These are phyloP conservation scores for Diplogelasinospora grovesii DNA, from an alignment of 495 filamentous ascomycete genomes.

Conservation along the genomic window DNA sequence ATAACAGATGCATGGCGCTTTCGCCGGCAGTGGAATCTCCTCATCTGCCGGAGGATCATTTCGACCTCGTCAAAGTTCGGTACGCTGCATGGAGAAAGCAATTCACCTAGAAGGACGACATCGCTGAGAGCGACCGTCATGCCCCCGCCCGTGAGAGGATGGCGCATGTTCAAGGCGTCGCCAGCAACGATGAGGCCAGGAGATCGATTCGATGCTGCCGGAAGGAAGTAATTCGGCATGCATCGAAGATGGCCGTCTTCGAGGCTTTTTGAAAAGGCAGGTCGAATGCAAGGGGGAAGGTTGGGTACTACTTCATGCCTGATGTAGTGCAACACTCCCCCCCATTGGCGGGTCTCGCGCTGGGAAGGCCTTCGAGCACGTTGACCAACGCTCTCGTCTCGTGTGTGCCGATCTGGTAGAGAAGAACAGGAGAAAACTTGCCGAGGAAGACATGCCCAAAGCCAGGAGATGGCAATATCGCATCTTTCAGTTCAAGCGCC, in stretches of 20 bases:
- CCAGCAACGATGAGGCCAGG: slow-evolving; percentile 9
- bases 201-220: slow-evolving; percentile 2
- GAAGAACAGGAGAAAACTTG: slow-evolving; percentile 3
- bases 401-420: slow-evolving; percentile 9
- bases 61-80: not conserved
- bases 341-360: not conserved
- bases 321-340: slow-evolving; percentile 10
- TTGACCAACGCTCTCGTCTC: slow-evolving; percentile 11
- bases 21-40: slow-evolving; percentile 9
- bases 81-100: not conserved
- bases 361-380: slow-evolving; percentile 2
- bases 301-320: not conserved
- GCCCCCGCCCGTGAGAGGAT: slow-evolving; percentile 12
- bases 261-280: not conserved
- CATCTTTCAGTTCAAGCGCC: too few species aligned
- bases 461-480: slow-evolving; percentile 4
- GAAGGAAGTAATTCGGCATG: slow-evolving; percentile 10
- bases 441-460: too few species aligned
- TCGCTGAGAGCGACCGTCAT: slow-evolving; percentile 16
- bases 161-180: slow-evolving; percentile 13
- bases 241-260: slow-evolving; percentile 6
- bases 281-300: not conserved
- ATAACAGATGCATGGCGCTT: slow-evolving; percentile 7
- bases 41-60: not conserved
- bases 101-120: slow-evolving; percentile 1